Conservation (phyloP, 441 rosid genomes). For the Brassica balearica region DNA sequence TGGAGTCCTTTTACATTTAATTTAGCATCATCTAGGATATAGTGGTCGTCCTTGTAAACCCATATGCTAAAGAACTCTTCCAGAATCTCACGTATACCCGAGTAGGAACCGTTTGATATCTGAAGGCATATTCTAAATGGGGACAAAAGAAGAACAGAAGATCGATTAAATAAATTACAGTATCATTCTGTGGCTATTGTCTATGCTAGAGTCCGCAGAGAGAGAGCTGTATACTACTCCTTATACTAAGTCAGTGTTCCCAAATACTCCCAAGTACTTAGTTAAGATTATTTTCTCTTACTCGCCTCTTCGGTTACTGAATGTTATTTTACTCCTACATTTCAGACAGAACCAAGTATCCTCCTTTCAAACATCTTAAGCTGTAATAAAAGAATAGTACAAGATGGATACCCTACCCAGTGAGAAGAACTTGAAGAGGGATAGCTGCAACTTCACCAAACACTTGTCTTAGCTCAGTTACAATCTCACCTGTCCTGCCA, state of each 20-base stretch:
- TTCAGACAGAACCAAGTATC: background rate
- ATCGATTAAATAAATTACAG: background rate
- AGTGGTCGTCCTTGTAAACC: slow-evolving; percentile 57
- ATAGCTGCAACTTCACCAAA: slow-evolving; percentile 62
- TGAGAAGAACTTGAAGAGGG: slow-evolving; percentile 76
- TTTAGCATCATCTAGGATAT: slow-evolving; percentile 46
- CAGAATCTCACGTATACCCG: slow-evolving; percentile 62
- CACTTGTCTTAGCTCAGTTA: slow-evolving; percentile 58
- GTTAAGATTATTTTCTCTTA: background rate
- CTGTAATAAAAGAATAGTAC: slow-evolving; percentile 3
- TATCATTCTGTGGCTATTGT: background rate
- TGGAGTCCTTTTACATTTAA: slow-evolving; percentile 43
- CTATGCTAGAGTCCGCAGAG: background rate
- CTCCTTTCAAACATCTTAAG: background rate
- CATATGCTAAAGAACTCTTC: slow-evolving; percentile 80
- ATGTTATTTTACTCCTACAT: background rate
- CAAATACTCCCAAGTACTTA: slow-evolving; percentile 5
- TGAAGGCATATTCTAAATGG: slow-evolving; percentile 74
- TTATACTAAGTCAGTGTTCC: background rate
- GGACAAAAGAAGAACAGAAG: slow-evolving; percentile 12
- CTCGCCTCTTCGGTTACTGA: slow-evolving; percentile 4
- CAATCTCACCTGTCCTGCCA: slow-evolving; percentile 74
- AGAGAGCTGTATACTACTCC: background rate
- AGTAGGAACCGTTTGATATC: slow-evolving; percentile 64
- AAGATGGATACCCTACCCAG: slow-evolving; percentile 57